Base-by-base conservation (phyloP, 2,329 filamentous ascomycete species). In the Colletotrichum orchidophilum region DNA sequence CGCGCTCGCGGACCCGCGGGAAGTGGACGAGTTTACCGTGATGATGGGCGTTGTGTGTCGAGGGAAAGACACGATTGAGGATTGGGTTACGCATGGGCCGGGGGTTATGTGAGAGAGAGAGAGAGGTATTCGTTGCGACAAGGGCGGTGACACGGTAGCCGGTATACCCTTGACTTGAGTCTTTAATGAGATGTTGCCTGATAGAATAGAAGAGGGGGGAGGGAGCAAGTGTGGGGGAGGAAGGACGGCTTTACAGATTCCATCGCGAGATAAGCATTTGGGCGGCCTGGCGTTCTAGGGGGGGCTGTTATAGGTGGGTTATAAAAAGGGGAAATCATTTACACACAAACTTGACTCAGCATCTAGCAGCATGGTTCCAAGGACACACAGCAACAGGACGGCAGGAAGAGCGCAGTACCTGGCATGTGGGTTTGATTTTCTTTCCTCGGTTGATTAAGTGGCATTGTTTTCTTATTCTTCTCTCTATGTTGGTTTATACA, bases 21-120 rank as follows among this genome's bases (percentile, higher is more conserved):
- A 72, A 27, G 64, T 72, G 3, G 73, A 74, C 42, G 73, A 74
- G 39, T 73, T 74, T 18, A 71, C 71, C 31, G 21, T 74, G 21
- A 33, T 74, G 39, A 63, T 70, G 12, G 68, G 63, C 5, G 73
- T 74, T 9, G 68, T 66, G n/a, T 71, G 69, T 21, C 64, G 65
- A 9, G 73, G 72, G 13, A 73, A 53, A 42, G 64, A 74, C 24
- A 35, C 60, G 27, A 35, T 74, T n/a, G 73, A 74, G 62, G 72
- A 74, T 55, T 74, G 72, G 73, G 53, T 72, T 6, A 60, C 64
- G 35, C 68, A 72, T 29, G 71, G 69, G 13, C 57, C 62, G 1
- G 55, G 57, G 11, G 29, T 49, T 29, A 70, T 71, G n/a, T 72
- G 39, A 70, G 12, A 3, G 50, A 24, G 46, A 49, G 9, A 53